Evolutionary conservation across 495 filamentous ascomycete genomes (phyloP).

Genomic region (Astrocystis sublimbata): DNA sequence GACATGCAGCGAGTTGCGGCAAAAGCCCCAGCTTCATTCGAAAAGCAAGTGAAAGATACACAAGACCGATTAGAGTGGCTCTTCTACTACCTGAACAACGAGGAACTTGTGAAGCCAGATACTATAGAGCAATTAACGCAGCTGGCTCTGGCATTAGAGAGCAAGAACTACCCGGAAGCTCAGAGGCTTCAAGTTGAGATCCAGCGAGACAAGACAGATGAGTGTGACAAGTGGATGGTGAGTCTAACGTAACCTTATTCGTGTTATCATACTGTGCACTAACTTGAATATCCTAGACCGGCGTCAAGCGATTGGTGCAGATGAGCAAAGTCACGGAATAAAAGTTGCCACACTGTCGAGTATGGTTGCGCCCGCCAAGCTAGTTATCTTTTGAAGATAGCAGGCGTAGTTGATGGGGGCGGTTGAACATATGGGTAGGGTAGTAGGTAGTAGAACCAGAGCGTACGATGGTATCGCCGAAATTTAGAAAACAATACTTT

Average conservation of each 20-base stretch:
- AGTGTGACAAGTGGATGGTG: constrained; percentile 97
- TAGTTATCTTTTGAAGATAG: neutral
- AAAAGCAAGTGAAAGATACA: constrained; percentile 84
- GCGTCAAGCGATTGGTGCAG: constrained; percentile 86
- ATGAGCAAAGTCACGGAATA: constrained; percentile 77
- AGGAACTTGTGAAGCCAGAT: constrained; percentile 79
- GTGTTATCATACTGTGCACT: constrained; percentile 22
- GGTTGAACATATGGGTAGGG: neutral
- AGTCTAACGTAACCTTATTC: constrained; percentile 38
- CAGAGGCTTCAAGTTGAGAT: constrained; percentile 76
- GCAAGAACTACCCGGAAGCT: constrained; percentile 75
- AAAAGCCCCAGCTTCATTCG: constrained; percentile 78
- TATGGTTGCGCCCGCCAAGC: neutral
- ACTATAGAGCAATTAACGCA: constrained; percentile 67
- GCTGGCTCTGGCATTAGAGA: constrained; percentile 66
- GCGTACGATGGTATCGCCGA: constrained; percentile 4
- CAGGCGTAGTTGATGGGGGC: neutral
- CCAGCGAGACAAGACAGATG: constrained; percentile 75
- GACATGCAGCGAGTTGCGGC: constrained; percentile 88
- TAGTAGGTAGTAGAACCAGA: constrained; percentile 6
- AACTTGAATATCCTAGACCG: constrained; percentile 63
- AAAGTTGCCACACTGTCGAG: neutral
- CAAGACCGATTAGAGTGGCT: constrained; percentile 88
- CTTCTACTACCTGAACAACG: constrained; percentile 96
- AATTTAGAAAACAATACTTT: constrained; percentile 4